Base-by-base conservation (phyloP, 805 yeast species). In the Tetrapisispora fleetii region DNA sequence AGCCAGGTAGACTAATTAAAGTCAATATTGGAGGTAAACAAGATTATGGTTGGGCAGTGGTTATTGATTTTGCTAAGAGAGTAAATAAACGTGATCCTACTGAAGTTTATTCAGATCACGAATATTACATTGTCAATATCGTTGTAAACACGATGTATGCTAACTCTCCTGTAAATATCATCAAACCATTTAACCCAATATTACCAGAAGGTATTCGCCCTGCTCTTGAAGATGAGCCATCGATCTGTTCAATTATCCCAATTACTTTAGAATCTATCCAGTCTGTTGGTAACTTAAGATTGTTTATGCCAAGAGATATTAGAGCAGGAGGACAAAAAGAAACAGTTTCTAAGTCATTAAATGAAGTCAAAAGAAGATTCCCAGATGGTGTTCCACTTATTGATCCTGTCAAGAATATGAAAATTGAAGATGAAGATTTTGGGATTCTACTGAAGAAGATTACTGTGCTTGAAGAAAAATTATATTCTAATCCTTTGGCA, bases 11-110 rank as follows among this genome's bases (percentile, higher is more conserved):
- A 66, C 75, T 93, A 50, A 68, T 90, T 33, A 79, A 81, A 56
- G 78, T 90, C 13, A 74, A 74, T 48, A 73, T 90, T 45, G 63
- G 57, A 27, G 71, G 69, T 7, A 70, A 69, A 10, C 67, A 76
- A 43, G 85, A 88, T 52, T 95, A 89, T 63, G 97, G 96, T n/a
- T 93, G 99, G 99, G 96, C 91, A 50, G 84, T 86, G 62, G 93
- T 90, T 13, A 80, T 85, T 11, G 79, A 80, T 43, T 85, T 82
- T 57, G 73, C 78, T 39, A 90, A 88, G 66, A 76, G 98, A 63
- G 67, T 69, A 43, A 78, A 72, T 58, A 83, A 80, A 59, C 75
- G 84, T 61, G 74, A 77, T 54, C 77, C 78, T 21, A 58, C 75
- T 11, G 80, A 77, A 48, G 71, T 69, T 1, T 87, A 70, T 63